Conservation (phyloP, 176 grass and related monocot species). For the Cymbopogon citratus region DNA sequence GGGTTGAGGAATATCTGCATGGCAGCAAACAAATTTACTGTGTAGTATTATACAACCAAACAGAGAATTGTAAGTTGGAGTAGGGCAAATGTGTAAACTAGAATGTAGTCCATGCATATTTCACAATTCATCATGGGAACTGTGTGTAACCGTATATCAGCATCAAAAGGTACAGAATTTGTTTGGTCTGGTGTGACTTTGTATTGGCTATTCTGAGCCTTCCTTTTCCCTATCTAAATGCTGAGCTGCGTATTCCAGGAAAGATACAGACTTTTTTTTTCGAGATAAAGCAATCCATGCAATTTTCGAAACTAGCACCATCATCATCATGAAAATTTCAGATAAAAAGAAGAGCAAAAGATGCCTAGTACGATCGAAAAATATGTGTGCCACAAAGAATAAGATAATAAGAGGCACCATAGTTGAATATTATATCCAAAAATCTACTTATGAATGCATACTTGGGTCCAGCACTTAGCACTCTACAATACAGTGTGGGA, state of each 20-base stretch:
- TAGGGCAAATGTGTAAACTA: not conserved
- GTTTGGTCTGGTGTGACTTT: too few species aligned
- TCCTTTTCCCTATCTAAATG: too few species aligned
- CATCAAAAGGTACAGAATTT: not conserved
- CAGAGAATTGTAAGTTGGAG: not conserved
- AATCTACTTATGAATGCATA: not conserved
- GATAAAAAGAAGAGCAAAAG: not conserved
- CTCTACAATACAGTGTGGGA: not conserved
- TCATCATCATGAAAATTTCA: not conserved
- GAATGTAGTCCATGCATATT: not conserved
- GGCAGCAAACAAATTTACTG: not conserved
- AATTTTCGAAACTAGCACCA: not conserved
- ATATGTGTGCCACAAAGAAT: not conserved
- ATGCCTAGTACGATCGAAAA: not conserved
- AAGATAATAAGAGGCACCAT: not conserved
- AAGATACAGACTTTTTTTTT: not conserved
- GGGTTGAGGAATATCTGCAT: conserved; percentile 83
- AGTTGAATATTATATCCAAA: not conserved
- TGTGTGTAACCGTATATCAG: not conserved
- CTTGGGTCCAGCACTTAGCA: not conserved
- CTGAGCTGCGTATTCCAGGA: too few species aligned
- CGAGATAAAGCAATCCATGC: not conserved
- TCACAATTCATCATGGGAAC: not conserved
- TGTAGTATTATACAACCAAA: not conserved
- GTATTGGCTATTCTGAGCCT: too few species aligned